Base-by-base conservation (phyloP, 371 early-diverging fungal species). In the Sporodiniella umbellata region DNA sequence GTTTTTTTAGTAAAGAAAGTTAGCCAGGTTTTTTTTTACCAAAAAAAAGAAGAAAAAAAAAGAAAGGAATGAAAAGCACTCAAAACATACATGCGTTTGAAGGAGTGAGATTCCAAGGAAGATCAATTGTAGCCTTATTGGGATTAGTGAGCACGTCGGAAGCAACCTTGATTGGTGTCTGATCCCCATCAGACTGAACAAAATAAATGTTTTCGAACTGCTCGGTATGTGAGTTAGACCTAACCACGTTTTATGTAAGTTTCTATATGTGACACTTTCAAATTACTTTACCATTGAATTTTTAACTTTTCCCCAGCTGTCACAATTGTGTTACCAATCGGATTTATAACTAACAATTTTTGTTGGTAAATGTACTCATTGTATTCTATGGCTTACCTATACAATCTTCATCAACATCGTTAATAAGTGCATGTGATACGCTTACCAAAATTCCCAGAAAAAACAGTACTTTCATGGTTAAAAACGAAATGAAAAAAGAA, bases 231-330 rank as follows among this genome's bases (percentile, higher is more conserved):
- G 62, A 53, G 42, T 56, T 52, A 12, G 51, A 33, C 62, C 62
- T 40, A 12, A n/a, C 18, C 8, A 21, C n/a, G n/a, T n/a, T n/a
- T n/a, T 10, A 21, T 40, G n/a, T 37, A 37, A 6, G 17, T 35
- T 14, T 37, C 11, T 37, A 15, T n/a, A 15, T 37, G 15, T 37
- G 12, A 5, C 0, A 2, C 4, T 37, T 37, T n/a, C 0, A 37
- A n/a, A 7, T 21, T 21, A 14, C 1, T 40, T 5, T 40, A 40
- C 40, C 40, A 62, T 24, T 40, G 22, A 49, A 62, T 62, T 25
- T 62, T 62, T 50, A 62, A 56, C 50, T 62, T 53, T 22, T 56
- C 56, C 23, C 62, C 62, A 21, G 62, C 62, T 22, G 45, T 53
- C 7, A 62, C 53, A 45, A 62, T 56, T 2, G 62, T 62, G 31